Evolutionary conservation across 176 grass and related monocot species (phyloP).

Genomic region (Bromus sterilis): DNA sequence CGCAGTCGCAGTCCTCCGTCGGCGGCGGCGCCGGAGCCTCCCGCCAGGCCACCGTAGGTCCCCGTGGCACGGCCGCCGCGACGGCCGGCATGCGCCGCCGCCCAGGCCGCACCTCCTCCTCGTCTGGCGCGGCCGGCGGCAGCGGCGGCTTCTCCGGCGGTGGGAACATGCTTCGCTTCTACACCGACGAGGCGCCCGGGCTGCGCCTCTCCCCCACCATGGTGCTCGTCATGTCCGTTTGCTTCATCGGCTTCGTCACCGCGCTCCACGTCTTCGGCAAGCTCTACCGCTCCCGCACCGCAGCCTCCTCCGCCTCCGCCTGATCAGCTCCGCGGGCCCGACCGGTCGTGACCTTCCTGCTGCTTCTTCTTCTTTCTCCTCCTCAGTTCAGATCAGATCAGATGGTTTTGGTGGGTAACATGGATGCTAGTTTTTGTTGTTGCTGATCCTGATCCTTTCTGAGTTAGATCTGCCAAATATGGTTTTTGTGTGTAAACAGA

Average conservation of each 20-base stretch:
- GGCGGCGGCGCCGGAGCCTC: conserved; percentile 11
- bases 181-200: conserved; percentile 72
- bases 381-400: background rate
- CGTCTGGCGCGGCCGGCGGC: background rate
- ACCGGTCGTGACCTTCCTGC: background rate
- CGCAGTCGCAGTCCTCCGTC: conserved; percentile 71
- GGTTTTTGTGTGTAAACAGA: background rate
- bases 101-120: conserved; percentile 17
- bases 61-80: conserved; percentile 63
- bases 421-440: background rate
- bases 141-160: conserved; percentile 37
- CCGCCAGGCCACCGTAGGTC: conserved; percentile 47
- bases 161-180: conserved; percentile 78
- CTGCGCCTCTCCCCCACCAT: conserved; percentile 68
- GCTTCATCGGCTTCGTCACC: conserved; percentile 70
- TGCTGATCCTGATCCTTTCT: background rate
- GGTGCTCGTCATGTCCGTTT: conserved; percentile 58
- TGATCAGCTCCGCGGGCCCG: conserved; percentile 19
- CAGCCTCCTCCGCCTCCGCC: conserved; percentile 28
- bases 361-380: background rate
- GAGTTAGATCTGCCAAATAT: conserved; percentile 8
- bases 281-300: conserved; percentile 73
- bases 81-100: conserved; percentile 57
- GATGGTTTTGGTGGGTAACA: conserved; percentile 4
- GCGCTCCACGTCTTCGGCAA: conserved; percentile 78